phyloP scores from a whole-genome alignment of 164 flowering plant species.

The Umbellularia californica region DNA sequence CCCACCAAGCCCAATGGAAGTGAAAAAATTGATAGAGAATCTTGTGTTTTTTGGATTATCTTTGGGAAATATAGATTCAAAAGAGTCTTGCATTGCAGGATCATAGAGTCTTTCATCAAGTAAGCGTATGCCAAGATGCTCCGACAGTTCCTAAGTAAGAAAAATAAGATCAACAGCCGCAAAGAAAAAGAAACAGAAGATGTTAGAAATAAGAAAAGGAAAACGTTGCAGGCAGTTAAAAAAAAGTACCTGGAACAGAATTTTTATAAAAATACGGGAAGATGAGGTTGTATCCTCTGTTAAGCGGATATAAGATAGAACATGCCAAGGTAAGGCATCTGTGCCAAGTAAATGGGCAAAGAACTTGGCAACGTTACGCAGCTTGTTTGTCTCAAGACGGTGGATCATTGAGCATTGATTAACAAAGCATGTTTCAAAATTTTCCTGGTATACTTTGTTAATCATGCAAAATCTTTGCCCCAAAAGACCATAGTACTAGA shows the following conservation, averaged over 20 bases:
- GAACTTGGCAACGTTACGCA: conserved; percentile 93
- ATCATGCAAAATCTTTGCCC: conserved; percentile 95
- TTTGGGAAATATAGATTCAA: conserved; percentile 83
- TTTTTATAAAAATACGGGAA: conserved; percentile 90
- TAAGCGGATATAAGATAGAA: conserved; percentile 72
- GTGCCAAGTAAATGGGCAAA: conserved; percentile 97
- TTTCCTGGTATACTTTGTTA: conserved; percentile 84
- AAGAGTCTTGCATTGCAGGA: conserved; percentile 69
- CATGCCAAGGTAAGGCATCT: conserved; percentile 80
- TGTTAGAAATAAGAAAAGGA: background rate
- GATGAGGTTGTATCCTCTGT: conserved; percentile 98
- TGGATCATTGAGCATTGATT: conserved; percentile 96
- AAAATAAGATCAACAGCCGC: background rate
- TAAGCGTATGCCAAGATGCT: conserved; percentile 79
- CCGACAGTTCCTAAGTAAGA: conserved; percentile 66
- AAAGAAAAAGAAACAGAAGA: background rate
- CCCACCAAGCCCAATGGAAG: conserved; percentile 95
- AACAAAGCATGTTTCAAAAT: conserved; percentile 86
- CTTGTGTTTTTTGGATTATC: conserved; percentile 91
- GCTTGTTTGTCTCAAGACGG: conserved; percentile 84
- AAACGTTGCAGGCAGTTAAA: background rate
- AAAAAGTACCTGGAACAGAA: conserved; percentile 65
- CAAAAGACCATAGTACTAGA: conserved; percentile 82
- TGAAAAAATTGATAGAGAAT: conserved; percentile 87
- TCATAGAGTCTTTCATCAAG: conserved; percentile 79